phyloP scores from a whole-genome alignment of 345 rosid species.

The Reutealis trisperma region DNA sequence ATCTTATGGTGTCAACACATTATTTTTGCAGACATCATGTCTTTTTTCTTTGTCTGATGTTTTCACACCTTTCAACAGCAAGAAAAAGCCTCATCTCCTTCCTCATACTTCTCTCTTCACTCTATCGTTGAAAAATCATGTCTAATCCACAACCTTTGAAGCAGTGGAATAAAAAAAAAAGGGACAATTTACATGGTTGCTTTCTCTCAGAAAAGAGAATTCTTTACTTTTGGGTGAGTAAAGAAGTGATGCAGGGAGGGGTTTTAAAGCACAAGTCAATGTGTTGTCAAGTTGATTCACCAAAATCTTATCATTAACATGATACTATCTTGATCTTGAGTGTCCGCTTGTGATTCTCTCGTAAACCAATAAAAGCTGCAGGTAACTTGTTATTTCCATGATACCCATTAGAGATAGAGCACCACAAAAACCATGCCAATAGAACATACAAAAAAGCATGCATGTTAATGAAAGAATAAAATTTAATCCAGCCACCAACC shows the following conservation, averaged over 20 bases:
- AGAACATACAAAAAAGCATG: neutral
- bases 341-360: neutral
- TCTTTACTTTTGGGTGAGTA: neutral
- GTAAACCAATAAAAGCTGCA: neutral
- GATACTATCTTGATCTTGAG: neutral
- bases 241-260: neutral
- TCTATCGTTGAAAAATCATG: neutral
- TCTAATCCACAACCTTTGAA: neutral
- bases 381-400: neutral
- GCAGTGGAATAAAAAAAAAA: neutral
- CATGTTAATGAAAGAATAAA: slow-evolving; percentile 6
- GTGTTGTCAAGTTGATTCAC: neutral
- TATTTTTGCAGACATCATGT: neutral
- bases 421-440: neutral
- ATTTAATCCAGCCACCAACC: slow-evolving; percentile 69
- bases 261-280: neutral
- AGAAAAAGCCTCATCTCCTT: neutral
- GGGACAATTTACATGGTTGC: too few relatives aligned
- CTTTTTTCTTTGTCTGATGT: too few relatives aligned
- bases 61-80: neutral
- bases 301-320: neutral
- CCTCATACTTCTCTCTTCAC: neutral
- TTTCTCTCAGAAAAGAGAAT: too few relatives aligned
- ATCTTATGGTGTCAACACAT: neutral
- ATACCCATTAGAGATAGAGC: neutral